Evolutionary conservation across 2,329 filamentous ascomycete genomes (phyloP), one percentile per base, ranked within the genome.

Genomic region (Ceratocystis alfenasii): DNA sequence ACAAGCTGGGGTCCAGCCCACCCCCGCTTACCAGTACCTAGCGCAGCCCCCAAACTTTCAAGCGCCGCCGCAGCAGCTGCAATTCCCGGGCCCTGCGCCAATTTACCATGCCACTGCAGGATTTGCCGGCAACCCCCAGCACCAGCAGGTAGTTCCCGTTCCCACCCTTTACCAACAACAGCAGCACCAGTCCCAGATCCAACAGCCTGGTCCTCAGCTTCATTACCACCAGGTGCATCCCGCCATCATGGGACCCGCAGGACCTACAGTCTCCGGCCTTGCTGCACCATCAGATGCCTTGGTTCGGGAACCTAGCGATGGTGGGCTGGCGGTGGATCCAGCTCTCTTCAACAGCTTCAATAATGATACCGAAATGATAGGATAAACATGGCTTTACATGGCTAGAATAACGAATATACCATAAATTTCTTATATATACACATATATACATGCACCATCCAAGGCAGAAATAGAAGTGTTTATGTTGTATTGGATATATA

Each of bases 401-500:
- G 33, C 33, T 36, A 62, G 36, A 50, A 8, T 10, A 41, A 41
- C 36, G 36, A 41, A 41, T 41, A 41, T 41, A 41, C 10, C 36
- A 41, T 41, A 12, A 41, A 12, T 41, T 41, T 41, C 10, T 41
- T 41, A 41, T 41, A 41, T 41, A 41, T 41, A 12, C 36, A 41
- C 8, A 36, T 36, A 36, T 12, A 12, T 10, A 36, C 17, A 50
- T 8, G 17, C 48, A 53, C 8, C 36, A 41, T 25, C 3, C 48
- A 53, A 5, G 5, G 48, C 12, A 57, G 53, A 36, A 4, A 36
- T 17, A 59, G 6, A 36, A 59, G 4, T 59, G 25, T 20, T n/a
- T 59, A 59, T 36, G 53, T 59, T 59, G 33, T 59, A 59, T 36
- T 59, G 53, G 28, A 59, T 59, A 59, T 36, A 59, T n/a, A 59